Evolutionary conservation across 2,329 filamentous ascomycete genomes (phyloP).

Genomic region (Dryadomyces quercivorus): DNA sequence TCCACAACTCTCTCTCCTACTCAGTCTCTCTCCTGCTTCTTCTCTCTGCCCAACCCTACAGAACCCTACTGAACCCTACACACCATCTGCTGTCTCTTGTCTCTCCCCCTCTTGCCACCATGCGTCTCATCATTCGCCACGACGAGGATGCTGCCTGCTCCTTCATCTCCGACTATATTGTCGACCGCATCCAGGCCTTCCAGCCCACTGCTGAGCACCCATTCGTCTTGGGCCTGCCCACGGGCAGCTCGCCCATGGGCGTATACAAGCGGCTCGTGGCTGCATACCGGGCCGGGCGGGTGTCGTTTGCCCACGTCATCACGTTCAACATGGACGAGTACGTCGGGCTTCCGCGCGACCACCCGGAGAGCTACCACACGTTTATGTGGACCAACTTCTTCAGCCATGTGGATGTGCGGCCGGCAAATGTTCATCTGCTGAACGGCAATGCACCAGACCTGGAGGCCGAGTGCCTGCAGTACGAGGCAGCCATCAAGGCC

Average conservation of each 20-base stretch:
- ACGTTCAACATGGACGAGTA: slow-evolving; percentile 66
- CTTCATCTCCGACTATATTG: slow-evolving; percentile 62
- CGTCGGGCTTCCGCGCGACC: slow-evolving; percentile 58
- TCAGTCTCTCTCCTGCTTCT: not conserved
- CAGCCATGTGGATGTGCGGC: slow-evolving; percentile 58
- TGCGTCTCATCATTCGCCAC: slow-evolving; percentile 64
- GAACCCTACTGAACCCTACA: too few species aligned
- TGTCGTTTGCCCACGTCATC: slow-evolving; percentile 50
- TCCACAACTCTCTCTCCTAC: not conserved
- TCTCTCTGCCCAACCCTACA: not conserved
- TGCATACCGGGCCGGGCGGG: slow-evolving; percentile 43
- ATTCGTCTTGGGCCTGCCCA: slow-evolving; percentile 63
- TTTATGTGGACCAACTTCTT: slow-evolving; percentile 82
- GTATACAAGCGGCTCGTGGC: slow-evolving; percentile 58
- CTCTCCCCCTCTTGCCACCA: slow-evolving; percentile 21
- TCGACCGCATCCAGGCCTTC: slow-evolving; percentile 59
- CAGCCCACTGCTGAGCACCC: slow-evolving; percentile 49
- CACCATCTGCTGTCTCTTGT: not conserved
- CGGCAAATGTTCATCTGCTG: slow-evolving; percentile 58
- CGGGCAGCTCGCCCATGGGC: slow-evolving; percentile 56
- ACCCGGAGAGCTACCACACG: slow-evolving; percentile 67
- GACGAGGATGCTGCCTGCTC: slow-evolving; percentile 47
- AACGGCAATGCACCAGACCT: slow-evolving; percentile 60
- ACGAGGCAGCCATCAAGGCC: slow-evolving; percentile 57
- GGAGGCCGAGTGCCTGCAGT: slow-evolving; percentile 57